phyloP scores from a whole-genome alignment of 345 rosid species.

The Toxicodendron radicans region DNA sequence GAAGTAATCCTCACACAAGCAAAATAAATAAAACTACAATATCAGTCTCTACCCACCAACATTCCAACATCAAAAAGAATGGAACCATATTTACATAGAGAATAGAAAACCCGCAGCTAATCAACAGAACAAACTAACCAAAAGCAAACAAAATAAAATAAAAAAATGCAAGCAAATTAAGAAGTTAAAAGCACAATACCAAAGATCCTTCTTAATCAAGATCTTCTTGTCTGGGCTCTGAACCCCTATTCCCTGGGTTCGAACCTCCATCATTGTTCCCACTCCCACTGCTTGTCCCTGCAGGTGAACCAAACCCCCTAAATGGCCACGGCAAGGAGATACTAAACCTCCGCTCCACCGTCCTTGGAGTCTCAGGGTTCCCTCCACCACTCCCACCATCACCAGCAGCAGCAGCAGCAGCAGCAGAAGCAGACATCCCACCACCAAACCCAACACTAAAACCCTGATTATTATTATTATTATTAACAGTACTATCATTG shows the following conservation, averaged over 20 bases:
- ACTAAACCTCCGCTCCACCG: conserved; percentile 55
- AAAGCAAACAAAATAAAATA: neutral
- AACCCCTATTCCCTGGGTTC: conserved; percentile 32
- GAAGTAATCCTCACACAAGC: neutral
- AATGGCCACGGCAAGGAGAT: conserved; percentile 63
- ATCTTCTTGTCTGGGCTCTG: conserved; percentile 53
- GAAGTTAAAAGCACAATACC: conserved; percentile 21
- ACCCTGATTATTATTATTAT: neutral
- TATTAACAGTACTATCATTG: neutral
- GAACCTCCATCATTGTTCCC: conserved; percentile 37
- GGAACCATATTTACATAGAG: neutral
- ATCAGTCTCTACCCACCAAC: neutral
- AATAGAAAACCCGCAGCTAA: neutral
- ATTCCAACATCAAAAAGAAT: neutral
- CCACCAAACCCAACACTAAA: conserved; percentile 9
- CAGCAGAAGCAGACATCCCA: neutral
- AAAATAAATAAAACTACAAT: neutral
- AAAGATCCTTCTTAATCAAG: conserved; percentile 49
- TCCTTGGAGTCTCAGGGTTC: conserved; percentile 33
- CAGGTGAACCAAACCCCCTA: conserved; percentile 33
- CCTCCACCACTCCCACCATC: conserved; percentile 26
- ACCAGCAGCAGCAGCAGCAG: conserved; percentile 15
- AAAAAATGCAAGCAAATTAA: neutral
- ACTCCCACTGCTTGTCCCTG: conserved; percentile 34
- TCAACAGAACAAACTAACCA: neutral